Conservation (phyloP, 352 stramenopile species). For the Pythium diclinum region DNA sequence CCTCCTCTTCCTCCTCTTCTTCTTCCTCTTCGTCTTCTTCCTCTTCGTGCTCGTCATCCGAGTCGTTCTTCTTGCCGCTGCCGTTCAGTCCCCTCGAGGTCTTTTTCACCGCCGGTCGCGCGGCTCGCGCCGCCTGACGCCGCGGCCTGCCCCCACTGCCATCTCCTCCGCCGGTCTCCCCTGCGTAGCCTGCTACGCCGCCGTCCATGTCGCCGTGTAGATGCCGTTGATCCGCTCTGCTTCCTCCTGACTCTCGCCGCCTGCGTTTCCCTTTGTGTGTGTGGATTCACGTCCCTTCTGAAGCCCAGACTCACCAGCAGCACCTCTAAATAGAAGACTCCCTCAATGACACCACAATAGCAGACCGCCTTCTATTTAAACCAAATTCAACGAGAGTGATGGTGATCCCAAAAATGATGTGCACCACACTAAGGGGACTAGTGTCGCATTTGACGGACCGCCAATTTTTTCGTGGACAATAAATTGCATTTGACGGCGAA, state of each 20-base stretch:
- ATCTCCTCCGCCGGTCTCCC: neutral
- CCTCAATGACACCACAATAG: neutral
- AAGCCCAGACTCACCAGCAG: neutral
- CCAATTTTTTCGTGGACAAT: neutral
- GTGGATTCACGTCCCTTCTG: constrained; percentile 14
- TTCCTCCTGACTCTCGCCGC: neutral
- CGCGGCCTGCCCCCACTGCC: constrained; percentile 27
- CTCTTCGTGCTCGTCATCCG: constrained; percentile 54
- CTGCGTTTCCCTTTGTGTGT: constrained; percentile 11
- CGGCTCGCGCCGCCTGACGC: constrained; percentile 38
- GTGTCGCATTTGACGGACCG: too few relatives aligned
- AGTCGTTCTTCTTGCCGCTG: constrained; percentile 40
- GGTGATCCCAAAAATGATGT: neutral
- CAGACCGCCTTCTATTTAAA: neutral
- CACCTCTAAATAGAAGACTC: constrained; percentile 2
- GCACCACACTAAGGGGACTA: neutral
- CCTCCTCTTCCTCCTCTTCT: constrained; percentile 27
- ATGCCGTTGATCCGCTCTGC: neutral
- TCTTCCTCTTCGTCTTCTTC: constrained; percentile 33
- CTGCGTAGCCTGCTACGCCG: neutral
- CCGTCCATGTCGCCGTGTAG: neutral
- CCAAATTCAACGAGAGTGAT: neutral
- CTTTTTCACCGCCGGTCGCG: constrained; percentile 40
- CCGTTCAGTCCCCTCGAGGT: constrained; percentile 38
- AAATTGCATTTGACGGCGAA: neutral